Evolutionary conservation across 768 basidiomycete genomes (phyloP), one percentile per base, ranked within the genome.

Genomic region (Tephrocybe sp.): DNA sequence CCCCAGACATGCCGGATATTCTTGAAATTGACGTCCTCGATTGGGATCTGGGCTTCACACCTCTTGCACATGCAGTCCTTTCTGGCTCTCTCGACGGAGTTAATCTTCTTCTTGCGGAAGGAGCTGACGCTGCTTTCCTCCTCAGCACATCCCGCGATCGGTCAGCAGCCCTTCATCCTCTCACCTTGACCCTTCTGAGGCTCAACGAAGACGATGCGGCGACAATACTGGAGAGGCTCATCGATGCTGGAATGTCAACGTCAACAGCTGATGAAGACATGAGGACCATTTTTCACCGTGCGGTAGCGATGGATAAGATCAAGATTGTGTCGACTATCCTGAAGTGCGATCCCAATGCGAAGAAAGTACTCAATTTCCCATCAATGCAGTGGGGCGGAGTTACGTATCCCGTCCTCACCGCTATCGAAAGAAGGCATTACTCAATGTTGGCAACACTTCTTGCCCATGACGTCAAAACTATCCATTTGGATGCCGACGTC

Each of bases 11-110:
- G 32, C 79, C 79, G 0, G 83, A 84, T 50, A 66, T 85, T 30
- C 67, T 84, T n/a, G 77, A 81, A 39, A 58, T 83, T 53, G 70
- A 82, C 39, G 67, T 69, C 1, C 48, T 70, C 0, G 83, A 84
- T 60, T 86, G 83, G 83, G 83, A 84, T 59, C 73, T 77, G 49
- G 71, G 72, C 3, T 75, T 80, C 52, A 73, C 77, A 1, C 73
- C 84, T 2, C 68, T 84, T 22, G 66, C 67, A 22, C 79, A 79
- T 57, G 82, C 76, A 3, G 72, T 79, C 38, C 60, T 81, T 4
- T 77, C 68, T 19, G 78, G 72, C 1, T 77, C 77, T 1, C 50
- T 74, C 1, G 60, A 63, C 2, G 70, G 74, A 23, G 62, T 84
- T 2, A 76, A 81, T 9, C 64, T 64, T 1, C 73, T 84, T 12